Evolutionary conservation across 352 stramenopile genomes (phyloP), one percentile per base, ranked within the genome.

Genomic region (Phytopythium sindhum): DNA sequence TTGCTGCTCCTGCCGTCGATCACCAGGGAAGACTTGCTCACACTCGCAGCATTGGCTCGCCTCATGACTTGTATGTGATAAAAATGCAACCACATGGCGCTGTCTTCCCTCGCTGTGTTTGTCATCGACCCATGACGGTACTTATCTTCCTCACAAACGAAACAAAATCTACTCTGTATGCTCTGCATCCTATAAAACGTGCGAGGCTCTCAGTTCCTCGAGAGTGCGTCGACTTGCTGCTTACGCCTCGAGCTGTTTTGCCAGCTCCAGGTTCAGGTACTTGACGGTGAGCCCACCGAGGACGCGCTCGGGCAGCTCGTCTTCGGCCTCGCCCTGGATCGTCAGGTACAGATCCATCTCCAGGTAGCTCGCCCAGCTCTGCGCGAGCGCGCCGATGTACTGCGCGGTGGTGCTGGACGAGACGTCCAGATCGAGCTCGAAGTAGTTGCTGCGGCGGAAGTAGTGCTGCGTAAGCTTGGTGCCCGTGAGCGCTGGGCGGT

Each of bases 391-490:
- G 57, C 89, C 84, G 47, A 97, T 89, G 59, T 84, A 89, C 41
- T 80, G 75, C 51, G 88, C 89, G 42, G 91, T 75, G 0, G 76
- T 84, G 57, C 80, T 94, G 24, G 83, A 93, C 21, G 77, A 76
- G 9, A 97, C 77, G 69, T 97, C 89, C 63, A 97, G 70, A 50
- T 95, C 89, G 42, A 96, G 70, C 65, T 97, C 90, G 37, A 96
- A 78, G 68, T 96, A 97, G 64, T 94, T 90, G 45, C 65, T 61
- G 29, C 81, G 73, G 44, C 78, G 72, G 63, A 89, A 94, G 72
- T 96, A 97, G 51, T 76, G 78, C 73, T 96, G 88, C 61, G 77
- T 95, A 42, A 97, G 80, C 65, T 96, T 96, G 39, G 82, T 87
- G 39, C 89, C 90, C 44, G 92, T 82, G 59, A 97, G 68, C 24